Base-by-base conservation (phyloP, 2,329 filamentous ascomycete genomes). In the Nigrospora sphaerica region DNA sequence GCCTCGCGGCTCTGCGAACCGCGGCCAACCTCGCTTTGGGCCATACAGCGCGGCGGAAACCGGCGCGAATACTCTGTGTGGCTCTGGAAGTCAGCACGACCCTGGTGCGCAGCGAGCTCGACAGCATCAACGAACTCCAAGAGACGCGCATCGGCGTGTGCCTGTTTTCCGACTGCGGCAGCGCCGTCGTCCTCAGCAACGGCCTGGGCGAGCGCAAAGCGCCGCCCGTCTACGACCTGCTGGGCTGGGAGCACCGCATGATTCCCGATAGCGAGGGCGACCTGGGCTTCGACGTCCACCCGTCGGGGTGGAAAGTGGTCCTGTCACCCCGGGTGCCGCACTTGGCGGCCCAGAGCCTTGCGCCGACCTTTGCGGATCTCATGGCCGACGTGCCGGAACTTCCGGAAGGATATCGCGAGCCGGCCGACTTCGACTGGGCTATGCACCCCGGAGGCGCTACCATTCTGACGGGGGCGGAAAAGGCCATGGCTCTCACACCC, bases 101-200 rank as follows among this genome's bases (percentile, higher is more conserved):
- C 2, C 65, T 85, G 57, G 76, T 82, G 6, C 70, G 82, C 37
- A 83, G 79, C 54, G 84, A 87, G 61, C 64, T 88, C 40, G 75
- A 85, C 51, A 80, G 76, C 59, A 75, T 85, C 58, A 57, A 80
- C 50, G 69, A 77, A 53, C 55, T 70, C 14, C 76, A 84, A 53
- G 71, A 83, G 49, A 77, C 81, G 12, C 71, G 82, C 32, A 85
- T 88, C 54, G 84, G 82, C 2, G 71, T 80, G 1, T 78, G 77
- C 13, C 64, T 88, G 3, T 88, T 88, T 60, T 85, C 81, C 17
- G 84, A 88, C 60, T 86, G 80, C 52, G 83, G 80, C n/a, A 82
- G 81, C 47, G 79, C 83, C 0, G 62, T 79, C 28, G 68, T 88
- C 2, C 57, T 88, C 32, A 82, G 79, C 57, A 88, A 88, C 56